These are phyloP conservation scores for Pseudogymnoascus destructans DNA, from an alignment of 2,329 filamentous ascomycete species.

Conservation along the genomic window DNA sequence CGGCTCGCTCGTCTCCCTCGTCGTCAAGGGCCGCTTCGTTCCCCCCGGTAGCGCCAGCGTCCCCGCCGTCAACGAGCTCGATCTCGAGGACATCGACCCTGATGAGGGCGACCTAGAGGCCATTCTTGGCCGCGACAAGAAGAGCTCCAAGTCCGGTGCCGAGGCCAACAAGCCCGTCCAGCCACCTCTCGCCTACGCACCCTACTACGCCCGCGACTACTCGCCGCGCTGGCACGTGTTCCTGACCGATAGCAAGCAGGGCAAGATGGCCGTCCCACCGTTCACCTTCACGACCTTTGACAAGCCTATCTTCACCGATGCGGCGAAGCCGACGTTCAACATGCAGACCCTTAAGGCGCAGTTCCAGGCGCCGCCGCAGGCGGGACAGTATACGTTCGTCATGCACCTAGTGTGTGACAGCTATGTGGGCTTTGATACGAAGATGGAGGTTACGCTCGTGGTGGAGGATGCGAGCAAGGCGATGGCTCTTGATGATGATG, in stretches of 20 bases:
- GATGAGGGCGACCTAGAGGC: conserved; percentile 87
- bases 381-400: conserved; percentile 86
- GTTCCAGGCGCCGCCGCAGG: conserved; percentile 85
- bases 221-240: conserved; percentile 90
- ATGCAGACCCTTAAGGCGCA: conserved; percentile 96
- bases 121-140: conserved; percentile 61
- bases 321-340: conserved; percentile 79
- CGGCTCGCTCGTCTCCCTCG: conserved; percentile 80
- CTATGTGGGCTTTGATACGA: conserved; percentile 87
- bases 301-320: conserved; percentile 67
- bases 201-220: conserved; percentile 80
- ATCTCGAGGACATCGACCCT: conserved; percentile 83
- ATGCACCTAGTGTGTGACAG: conserved; percentile 91
- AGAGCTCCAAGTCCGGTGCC: conserved; percentile 43
- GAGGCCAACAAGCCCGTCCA: conserved; percentile 54
- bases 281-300: conserved; percentile 93
- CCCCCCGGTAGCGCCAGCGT: conserved; percentile 69
- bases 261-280: conserved; percentile 90
- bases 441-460: conserved; percentile 76
- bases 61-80: conserved; percentile 60
- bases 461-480: conserved; percentile 86
- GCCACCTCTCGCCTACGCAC: conserved; percentile 78
- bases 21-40: conserved; percentile 88
- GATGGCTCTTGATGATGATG: conserved; percentile 65
- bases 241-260: conserved; percentile 84